phyloP scores from a whole-genome alignment of 345 rosid species.

The Acer yangbiense region DNA sequence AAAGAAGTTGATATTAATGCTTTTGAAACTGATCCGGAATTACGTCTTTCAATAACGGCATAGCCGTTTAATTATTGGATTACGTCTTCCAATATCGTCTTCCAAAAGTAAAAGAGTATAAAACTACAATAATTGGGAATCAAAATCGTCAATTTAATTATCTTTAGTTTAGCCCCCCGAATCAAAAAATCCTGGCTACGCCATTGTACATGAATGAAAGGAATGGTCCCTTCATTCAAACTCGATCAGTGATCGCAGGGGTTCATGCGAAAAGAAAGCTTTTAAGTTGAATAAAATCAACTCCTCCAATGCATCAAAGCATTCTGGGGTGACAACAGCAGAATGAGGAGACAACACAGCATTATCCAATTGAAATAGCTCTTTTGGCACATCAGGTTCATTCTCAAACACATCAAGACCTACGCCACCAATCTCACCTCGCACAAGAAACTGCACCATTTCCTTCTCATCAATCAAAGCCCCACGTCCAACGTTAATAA shows the following conservation, averaged over 20 bases:
- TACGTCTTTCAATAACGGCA: too few relatives aligned
- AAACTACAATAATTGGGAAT: too few relatives aligned
- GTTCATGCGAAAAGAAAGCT: conserved; percentile 37
- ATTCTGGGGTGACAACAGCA: conserved; percentile 41
- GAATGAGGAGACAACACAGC: conserved; percentile 39
- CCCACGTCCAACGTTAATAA: conserved; percentile 42
- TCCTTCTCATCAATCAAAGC: conserved; percentile 42
- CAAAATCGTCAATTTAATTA: too few relatives aligned
- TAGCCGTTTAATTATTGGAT: too few relatives aligned
- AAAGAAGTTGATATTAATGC: too few relatives aligned
- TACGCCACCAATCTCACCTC: conserved; percentile 40
- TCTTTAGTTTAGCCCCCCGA: too few relatives aligned
- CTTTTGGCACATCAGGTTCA: conserved; percentile 36
- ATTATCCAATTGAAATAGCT: conserved; percentile 30
- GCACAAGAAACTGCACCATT: conserved; percentile 34
- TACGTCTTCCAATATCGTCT: too few relatives aligned
- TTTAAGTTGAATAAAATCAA: conserved; percentile 32
- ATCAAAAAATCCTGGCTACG: too few relatives aligned
- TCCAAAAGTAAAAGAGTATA: too few relatives aligned
- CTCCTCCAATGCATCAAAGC: conserved; percentile 25
- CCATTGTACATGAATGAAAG: background rate
- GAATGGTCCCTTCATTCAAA: background rate
- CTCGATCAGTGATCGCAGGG: conserved; percentile 14
- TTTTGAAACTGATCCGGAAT: too few relatives aligned
- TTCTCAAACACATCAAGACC: conserved; percentile 50